Evolutionary conservation across 768 basidiomycete genomes (phyloP), one percentile per base, ranked within the genome.

Genomic region (Rhizopogon vesiculosus): DNA sequence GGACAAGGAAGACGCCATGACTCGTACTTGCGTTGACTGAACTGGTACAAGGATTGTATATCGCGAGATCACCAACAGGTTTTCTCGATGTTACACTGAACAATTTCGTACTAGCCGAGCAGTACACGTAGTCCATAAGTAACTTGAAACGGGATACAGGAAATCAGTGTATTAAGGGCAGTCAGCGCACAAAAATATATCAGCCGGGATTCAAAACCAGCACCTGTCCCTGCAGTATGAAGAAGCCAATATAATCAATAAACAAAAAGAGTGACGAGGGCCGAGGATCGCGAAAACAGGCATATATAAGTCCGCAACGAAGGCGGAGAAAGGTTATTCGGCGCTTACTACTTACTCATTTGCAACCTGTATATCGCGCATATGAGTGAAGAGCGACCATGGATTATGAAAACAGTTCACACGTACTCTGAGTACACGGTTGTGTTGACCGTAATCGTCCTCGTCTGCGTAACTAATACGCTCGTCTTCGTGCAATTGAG

Each of bases 401-500:
- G 19, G 7, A 8, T 49, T 15, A 38, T 49, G 5, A 16, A 18
- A 12, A 25, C 5, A 12, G 13, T n/a, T 10, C 6, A 48, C 19
- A 69, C 68, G 29, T 46, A 63, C 68, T 59, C 68, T 71, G 43
- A 69, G 54, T 6, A 69, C 28, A 39, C 69, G 68, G 33, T 54
- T 57, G 9, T 64, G 58, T 3, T 71, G 68, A 5, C 61, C 61
- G 22, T 69, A 69, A 51, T 71, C 68, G 22, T 62, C 3, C 42
- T 69, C 58, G 8, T 70, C 68, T 46, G 64, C 63, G 44, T 71
- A 70, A 22, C 68, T 69, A 61, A 64, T n/a, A 7, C 68, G 67
- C 18, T 63, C 67, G 1, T 66, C 66, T 38, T 55, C 38, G 2
- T 40, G 45, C 31, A 53, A 29, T 5, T 58, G 53, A 3, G 54